A percentile compares a stretch with the other conserved stretches of the same genome.
These are phyloP conservation scores for Pezicula neosporulosa DNA, from an alignment of 2,329 filamentous ascomycete species.

Conservation along the genomic window DNA sequence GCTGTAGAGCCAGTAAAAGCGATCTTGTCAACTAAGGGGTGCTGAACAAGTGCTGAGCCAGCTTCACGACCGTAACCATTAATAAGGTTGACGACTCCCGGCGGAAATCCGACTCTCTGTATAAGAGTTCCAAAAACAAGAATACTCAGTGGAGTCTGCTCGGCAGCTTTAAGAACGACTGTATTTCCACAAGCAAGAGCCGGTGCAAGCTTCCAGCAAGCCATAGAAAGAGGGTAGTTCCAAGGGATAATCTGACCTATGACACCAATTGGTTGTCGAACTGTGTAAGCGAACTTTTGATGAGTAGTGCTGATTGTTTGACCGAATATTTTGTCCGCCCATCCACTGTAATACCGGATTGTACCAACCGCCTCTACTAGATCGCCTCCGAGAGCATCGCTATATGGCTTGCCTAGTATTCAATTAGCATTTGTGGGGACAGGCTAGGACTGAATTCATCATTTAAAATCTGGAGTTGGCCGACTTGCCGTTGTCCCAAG, in stretches of 20 bases:
- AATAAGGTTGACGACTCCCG: slow-evolving; percentile 70
- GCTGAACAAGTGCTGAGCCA: slow-evolving; percentile 60
- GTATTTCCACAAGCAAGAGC: slow-evolving; percentile 56
- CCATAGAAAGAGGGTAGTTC: slow-evolving; percentile 74
- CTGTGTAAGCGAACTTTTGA: slow-evolving; percentile 2
- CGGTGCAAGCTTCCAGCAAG: slow-evolving; percentile 71
- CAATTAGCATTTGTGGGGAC: too few relatives aligned
- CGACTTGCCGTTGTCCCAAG: slow-evolving; percentile 13
- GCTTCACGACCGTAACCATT: slow-evolving; percentile 65
- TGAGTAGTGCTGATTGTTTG: slow-evolving; percentile 2
- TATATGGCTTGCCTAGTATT: too few relatives aligned
- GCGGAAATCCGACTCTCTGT: slow-evolving; percentile 68
- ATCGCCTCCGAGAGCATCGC: slow-evolving; percentile 1
- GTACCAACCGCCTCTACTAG: neutral
- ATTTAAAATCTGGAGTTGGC: too few relatives aligned
- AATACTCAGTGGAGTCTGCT: slow-evolving; percentile 60
- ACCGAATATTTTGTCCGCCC: slow-evolving; percentile 9
- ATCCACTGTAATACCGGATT: slow-evolving; percentile 8
- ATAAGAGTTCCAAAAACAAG: slow-evolving; percentile 61
- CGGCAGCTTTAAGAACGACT: slow-evolving; percentile 58
- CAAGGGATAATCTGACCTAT: slow-evolving; percentile 72
- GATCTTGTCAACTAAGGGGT: slow-evolving; percentile 56
- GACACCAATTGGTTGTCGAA: slow-evolving; percentile 35
- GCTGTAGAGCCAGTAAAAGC: slow-evolving; percentile 34
- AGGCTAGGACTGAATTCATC: too few relatives aligned